These are phyloP conservation scores for Vanrija pseudolonga DNA, from an alignment of 1,284 basidiomycete genomes.

Conservation along the genomic window DNA sequence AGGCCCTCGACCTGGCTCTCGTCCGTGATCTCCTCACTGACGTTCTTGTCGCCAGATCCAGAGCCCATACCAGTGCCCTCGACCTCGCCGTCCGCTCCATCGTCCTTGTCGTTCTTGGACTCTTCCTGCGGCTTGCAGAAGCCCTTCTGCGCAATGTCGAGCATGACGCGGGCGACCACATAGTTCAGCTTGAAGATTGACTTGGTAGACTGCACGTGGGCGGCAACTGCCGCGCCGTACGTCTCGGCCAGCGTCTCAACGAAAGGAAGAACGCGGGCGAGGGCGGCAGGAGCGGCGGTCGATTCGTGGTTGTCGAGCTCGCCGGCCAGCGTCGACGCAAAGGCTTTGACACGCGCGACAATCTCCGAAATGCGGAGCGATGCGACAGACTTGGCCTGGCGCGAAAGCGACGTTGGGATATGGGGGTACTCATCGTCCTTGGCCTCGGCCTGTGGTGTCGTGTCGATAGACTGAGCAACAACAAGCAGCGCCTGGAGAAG, in stretches of 20 bases:
- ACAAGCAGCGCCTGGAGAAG: slow-evolving; percentile 64
- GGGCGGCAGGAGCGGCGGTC: slow-evolving; percentile 11
- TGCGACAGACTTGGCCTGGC: slow-evolving; percentile 21
- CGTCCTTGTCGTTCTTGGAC: slow-evolving; percentile 52
- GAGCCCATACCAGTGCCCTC: slow-evolving; percentile 83
- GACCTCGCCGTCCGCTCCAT: slow-evolving; percentile 54
- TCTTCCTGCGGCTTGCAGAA: slow-evolving; percentile 86
- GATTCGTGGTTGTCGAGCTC: slow-evolving; percentile 11
- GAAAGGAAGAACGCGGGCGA: slow-evolving; percentile 42
- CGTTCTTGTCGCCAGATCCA: slow-evolving; percentile 77
- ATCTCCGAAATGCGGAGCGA: slow-evolving; percentile 42
- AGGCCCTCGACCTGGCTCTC: slow-evolving; percentile 96
- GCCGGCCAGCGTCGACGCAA: slow-evolving; percentile 17
- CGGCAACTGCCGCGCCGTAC: slow-evolving; percentile 48
- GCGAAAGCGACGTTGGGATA: slow-evolving; percentile 28
- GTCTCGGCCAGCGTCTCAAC: slow-evolving; percentile 57
- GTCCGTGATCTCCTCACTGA: slow-evolving; percentile 88
- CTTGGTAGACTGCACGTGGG: slow-evolving; percentile 53
- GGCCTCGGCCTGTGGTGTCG: background rate
- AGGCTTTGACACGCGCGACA: slow-evolving; percentile 28
- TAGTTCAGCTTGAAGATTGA: slow-evolving; percentile 80
- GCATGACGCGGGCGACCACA: slow-evolving; percentile 69
- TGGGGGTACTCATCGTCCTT: slow-evolving; percentile 41
- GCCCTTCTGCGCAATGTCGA: slow-evolving; percentile 74
- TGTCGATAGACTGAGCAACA: slow-evolving; percentile 60